A percentile compares a stretch with the other conserved stretches of the same genome.
These are phyloP conservation scores for Allantophomopsis cytisporea DNA, from an alignment of 2,329 filamentous ascomycete genomes.

Conservation along the genomic window DNA sequence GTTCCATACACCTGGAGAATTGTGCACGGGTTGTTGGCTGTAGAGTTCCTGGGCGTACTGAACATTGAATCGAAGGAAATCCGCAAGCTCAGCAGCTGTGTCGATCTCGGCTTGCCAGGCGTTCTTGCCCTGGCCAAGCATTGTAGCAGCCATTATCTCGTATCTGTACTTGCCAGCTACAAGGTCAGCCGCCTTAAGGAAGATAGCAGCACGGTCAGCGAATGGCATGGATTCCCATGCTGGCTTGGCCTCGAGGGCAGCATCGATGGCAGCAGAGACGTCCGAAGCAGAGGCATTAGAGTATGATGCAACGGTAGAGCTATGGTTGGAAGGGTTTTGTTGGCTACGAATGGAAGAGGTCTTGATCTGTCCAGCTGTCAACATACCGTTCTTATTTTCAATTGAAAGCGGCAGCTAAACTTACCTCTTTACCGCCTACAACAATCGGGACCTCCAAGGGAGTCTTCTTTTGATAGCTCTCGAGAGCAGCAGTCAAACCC, in stretches of 20 bases:
- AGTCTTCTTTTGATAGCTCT: constrained; percentile 49
- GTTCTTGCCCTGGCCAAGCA: constrained; percentile 27
- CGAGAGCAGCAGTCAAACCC: constrained; percentile 58
- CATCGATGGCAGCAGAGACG: constrained; percentile 64
- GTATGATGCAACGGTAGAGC: constrained; percentile 62
- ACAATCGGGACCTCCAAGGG: constrained; percentile 71
- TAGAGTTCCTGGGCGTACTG: constrained; percentile 87
- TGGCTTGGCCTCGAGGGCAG: constrained; percentile 67
- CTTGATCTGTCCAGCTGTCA: constrained; percentile 36
- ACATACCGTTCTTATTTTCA: constrained; percentile 7
- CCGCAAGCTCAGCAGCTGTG: constrained; percentile 78
- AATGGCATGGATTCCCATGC: constrained; percentile 78
- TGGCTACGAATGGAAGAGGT: constrained; percentile 52
- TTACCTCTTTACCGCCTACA: constrained; percentile 67
- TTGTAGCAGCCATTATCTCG: constrained; percentile 44
- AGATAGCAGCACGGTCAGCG: constrained; percentile 78
- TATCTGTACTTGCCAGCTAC: constrained; percentile 85
- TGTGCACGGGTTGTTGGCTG: constrained; percentile 68
- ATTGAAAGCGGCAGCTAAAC: constrained; percentile 6
- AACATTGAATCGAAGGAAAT: constrained; percentile 89
- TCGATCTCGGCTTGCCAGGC: constrained; percentile 66
- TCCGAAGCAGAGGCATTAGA: constrained; percentile 64
- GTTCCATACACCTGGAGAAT: constrained; percentile 78
- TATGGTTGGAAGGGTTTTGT: constrained; percentile 67
- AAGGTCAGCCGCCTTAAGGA: constrained; percentile 88